These are phyloP conservation scores for Trichoderma orchidacearum DNA, from an alignment of 495 filamentous ascomycete genomes.

Conservation along the genomic window DNA sequence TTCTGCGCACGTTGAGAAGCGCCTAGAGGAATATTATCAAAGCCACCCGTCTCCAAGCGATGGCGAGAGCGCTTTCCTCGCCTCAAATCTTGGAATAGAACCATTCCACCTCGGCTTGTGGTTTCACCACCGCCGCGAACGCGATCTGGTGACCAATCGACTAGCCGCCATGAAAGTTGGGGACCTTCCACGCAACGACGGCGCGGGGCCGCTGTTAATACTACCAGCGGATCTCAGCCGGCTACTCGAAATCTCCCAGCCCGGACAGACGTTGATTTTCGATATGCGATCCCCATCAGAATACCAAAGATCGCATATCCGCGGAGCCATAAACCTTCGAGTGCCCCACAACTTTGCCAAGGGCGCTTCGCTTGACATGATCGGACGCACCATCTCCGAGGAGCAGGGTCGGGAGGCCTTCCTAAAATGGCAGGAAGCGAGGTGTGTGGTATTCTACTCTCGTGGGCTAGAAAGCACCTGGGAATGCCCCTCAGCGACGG, in stretches of 20 bases:
- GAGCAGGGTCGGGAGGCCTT: constrained; percentile 28
- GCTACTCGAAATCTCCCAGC: constrained; percentile 29
- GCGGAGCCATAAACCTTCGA: constrained; percentile 32
- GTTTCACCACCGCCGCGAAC: constrained; percentile 30
- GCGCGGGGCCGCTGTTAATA: constrained; percentile 23
- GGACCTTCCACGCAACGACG: constrained; percentile 10
- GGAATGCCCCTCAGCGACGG: constrained; percentile 30
- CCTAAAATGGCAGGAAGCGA: constrained; percentile 26
- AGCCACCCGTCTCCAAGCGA: constrained; percentile 21
- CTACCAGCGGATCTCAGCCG: constrained; percentile 31
- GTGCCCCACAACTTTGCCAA: constrained; percentile 26
- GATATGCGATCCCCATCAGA: constrained; percentile 26
- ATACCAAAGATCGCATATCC: constrained; percentile 32
- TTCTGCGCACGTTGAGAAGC: constrained; percentile 19
- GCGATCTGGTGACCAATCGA: constrained; percentile 22
- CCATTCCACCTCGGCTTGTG: constrained; percentile 19
- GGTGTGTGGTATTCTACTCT: constrained; percentile 35
- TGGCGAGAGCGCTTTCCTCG: constrained; percentile 21
- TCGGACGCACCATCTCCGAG: constrained; percentile 31
- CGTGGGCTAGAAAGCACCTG: constrained; percentile 27
- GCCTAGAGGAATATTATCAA: constrained; percentile 30
- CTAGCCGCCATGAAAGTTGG: constrained; percentile 21
- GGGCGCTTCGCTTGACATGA: constrained; percentile 29
- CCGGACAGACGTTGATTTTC: constrained; percentile 27
- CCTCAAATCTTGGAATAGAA: constrained; percentile 27